These are phyloP conservation scores for Yarrowia galli DNA, from an alignment of 1,139 yeast genomes.

Conservation along the genomic window DNA sequence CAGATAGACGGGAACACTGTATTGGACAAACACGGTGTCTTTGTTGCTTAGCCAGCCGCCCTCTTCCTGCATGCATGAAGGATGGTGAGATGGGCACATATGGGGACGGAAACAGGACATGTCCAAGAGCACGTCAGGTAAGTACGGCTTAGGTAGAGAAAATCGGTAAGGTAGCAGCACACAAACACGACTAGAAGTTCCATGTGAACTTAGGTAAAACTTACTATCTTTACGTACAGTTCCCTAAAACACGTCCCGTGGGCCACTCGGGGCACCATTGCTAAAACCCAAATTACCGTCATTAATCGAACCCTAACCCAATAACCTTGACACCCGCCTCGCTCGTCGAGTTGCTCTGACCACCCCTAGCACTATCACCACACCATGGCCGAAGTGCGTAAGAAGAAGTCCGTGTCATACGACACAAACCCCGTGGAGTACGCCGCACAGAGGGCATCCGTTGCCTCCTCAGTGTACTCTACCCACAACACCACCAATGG, in stretches of 20 bases:
- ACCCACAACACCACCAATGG: conserved; percentile 39
- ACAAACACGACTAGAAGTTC: not conserved
- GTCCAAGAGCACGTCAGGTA: conserved; percentile 6
- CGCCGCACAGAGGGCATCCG: conserved; percentile 35
- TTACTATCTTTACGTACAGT: conserved; percentile 4
- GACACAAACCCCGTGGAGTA: conserved; percentile 37
- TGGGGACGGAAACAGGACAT: conserved; percentile 4
- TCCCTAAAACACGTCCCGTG: conserved; percentile 36
- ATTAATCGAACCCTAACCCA: conserved; percentile 21
- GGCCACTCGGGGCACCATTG: conserved; percentile 30
- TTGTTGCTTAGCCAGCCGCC: conserved; percentile 38
- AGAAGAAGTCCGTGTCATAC: conserved; percentile 39
- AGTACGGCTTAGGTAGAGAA: not conserved
- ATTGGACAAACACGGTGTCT: conserved; percentile 29
- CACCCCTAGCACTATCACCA: conserved; percentile 35
- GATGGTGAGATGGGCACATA: conserved; percentile 28
- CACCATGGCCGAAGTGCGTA: conserved; percentile 39
- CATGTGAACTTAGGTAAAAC: not conserved
- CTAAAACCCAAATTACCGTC: conserved; percentile 21
- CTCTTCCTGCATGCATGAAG: conserved; percentile 36
- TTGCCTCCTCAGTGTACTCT: conserved; percentile 32
- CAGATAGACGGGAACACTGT: conserved; percentile 26
- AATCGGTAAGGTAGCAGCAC: not conserved
- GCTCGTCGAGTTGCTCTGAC: conserved; percentile 38
- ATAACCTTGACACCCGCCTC: conserved; percentile 37